These are phyloP conservation scores for Xylariaceae sp. DNA, from an alignment of 2,329 filamentous ascomycete genomes.

Conservation along the genomic window DNA sequence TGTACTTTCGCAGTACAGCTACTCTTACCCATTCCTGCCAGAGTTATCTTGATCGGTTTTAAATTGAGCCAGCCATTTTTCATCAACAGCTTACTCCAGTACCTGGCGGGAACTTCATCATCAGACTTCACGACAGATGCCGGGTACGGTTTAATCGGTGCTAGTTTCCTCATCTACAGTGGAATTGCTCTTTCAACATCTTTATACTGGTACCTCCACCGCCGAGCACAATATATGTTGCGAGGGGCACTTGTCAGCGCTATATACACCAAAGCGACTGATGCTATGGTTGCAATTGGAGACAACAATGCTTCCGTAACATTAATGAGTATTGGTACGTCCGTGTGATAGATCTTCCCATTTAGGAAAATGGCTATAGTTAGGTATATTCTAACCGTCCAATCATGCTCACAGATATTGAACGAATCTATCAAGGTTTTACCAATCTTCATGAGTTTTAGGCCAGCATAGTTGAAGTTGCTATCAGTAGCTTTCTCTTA, in stretches of 20 bases:
- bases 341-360: background rate
- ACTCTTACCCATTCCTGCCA: slow-evolving; percentile 25
- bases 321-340: slow-evolving; percentile 37
- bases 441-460: slow-evolving; percentile 38
- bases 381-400: background rate
- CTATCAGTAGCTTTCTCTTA: slow-evolving; percentile 44
- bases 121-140: slow-evolving; percentile 13
- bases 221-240: slow-evolving; percentile 28
- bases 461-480: slow-evolving; percentile 39
- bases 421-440: slow-evolving; percentile 36
- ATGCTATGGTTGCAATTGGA: slow-evolving; percentile 17
- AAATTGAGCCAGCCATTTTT: slow-evolving; percentile 34
- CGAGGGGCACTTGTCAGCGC: slow-evolving; percentile 29
- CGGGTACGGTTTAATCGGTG: slow-evolving; percentile 42
- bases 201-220: slow-evolving; percentile 37
- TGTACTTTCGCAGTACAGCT: slow-evolving; percentile 17
- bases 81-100: slow-evolving; percentile 29
- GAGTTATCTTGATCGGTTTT: slow-evolving; percentile 28
- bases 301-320: slow-evolving; percentile 40
- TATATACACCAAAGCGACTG: slow-evolving; percentile 32
- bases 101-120: slow-evolving; percentile 26
- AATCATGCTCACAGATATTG: slow-evolving; percentile 36
- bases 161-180: slow-evolving; percentile 36
- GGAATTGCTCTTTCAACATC: slow-evolving; percentile 38
- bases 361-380: background rate